A percentile compares a stretch with the other conserved stretches of the same genome.
These are phyloP conservation scores for Mycena latifolia DNA, from an alignment of 768 basidiomycete genomes.

Conservation along the genomic window DNA sequence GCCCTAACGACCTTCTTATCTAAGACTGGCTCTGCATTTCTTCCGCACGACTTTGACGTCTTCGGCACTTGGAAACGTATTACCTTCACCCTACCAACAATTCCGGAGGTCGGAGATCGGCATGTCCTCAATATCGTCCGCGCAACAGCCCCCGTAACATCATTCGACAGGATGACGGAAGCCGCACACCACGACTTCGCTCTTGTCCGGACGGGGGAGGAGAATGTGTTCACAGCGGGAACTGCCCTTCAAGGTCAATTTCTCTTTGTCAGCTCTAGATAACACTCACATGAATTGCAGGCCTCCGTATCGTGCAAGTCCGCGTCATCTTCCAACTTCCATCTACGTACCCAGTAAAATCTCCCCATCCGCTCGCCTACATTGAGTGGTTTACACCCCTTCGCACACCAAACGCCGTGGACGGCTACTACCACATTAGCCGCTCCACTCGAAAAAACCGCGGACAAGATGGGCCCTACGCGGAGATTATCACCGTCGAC, in stretches of 20 bases:
- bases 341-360: not conserved
- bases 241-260: not conserved
- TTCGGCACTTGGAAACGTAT: constrained; percentile 5
- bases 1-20: too few relatives aligned
- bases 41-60: not conserved
- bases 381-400: not conserved
- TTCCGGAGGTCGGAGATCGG: not conserved
- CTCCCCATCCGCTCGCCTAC: not conserved
- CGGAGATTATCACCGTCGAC: not conserved
- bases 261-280: too few relatives aligned
- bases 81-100: not conserved
- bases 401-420: not conserved
- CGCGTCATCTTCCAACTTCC: not conserved
- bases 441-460: not conserved
- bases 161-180: too few relatives aligned
- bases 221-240: not conserved
- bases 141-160: not conserved
- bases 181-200: not conserved
- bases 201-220: not conserved
- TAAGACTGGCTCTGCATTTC: not conserved
- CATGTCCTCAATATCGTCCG: not conserved
- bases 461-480: not conserved
- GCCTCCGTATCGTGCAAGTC: not conserved
- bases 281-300: too few relatives aligned
- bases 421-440: not conserved